A percentile compares a stretch with the other conserved stretches of the same genome.
phyloP scores from a whole-genome alignment of 2,329 filamentous ascomycete genomes.

The Penicillium palitans region DNA sequence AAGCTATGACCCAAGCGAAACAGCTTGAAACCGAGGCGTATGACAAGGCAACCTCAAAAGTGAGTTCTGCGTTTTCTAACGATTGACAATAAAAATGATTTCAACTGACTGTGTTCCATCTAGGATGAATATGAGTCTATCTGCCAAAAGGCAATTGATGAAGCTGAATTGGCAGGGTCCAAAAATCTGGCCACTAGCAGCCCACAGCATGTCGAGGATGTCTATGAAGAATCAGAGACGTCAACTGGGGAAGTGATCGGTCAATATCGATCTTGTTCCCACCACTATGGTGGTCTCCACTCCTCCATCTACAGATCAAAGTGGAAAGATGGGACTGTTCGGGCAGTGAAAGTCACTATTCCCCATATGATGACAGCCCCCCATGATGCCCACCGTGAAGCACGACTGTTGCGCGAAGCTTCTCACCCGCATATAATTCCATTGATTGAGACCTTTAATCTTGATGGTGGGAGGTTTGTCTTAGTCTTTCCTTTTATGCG shows the following conservation, averaged over 20 bases:
- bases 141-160: constrained; percentile 43
- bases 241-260: constrained; percentile 50
- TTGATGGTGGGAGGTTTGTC: constrained; percentile 70
- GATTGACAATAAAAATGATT: not conserved
- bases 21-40: constrained; percentile 57
- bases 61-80: constrained; percentile 18
- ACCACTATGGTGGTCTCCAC: constrained; percentile 68
- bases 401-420: constrained; percentile 67
- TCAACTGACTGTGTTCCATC: constrained; percentile 19
- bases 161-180: constrained; percentile 28
- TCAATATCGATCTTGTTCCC: constrained; percentile 56
- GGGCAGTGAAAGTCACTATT: constrained; percentile 84
- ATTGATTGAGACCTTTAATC: constrained; percentile 69
- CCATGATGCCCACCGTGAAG: constrained; percentile 79
- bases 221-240: constrained; percentile 20
- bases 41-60: constrained; percentile 39
- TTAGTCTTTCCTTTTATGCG: constrained; percentile 84
- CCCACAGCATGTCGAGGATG: constrained; percentile 23
- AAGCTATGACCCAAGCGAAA: constrained; percentile 61
- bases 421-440: constrained; percentile 62
- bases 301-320: constrained; percentile 77
- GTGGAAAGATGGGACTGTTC: constrained; percentile 43
- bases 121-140: constrained; percentile 59
- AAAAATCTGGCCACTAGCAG: constrained; percentile 25
- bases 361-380: constrained; percentile 72